Evolutionary conservation across 495 filamentous ascomycete genomes (phyloP), one percentile per base, ranked within the genome.

Genomic region (Jackrogersella minutella): DNA sequence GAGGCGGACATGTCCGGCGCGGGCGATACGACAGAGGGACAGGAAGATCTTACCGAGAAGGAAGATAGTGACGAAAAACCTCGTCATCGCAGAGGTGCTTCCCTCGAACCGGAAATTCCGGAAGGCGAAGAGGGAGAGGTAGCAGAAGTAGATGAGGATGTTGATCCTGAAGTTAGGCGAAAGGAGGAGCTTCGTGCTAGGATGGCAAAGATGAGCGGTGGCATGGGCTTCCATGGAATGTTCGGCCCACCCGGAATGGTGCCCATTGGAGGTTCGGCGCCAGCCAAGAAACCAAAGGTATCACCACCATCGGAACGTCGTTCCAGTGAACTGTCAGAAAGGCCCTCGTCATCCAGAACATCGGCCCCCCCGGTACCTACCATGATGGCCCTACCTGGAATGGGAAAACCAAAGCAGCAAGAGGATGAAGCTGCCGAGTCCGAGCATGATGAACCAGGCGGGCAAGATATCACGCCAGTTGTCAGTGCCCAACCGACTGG

Each of bases 181-280:
- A 89, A 89, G 75, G 87, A 96, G 79, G 95, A 96, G 69, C 80
- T 99, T 53, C 87, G 96, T 39, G 93, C 93, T 51, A 87, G 95
- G 63, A 98, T 99, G 92, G 94, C 93, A 21, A 97, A 96, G 78
- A 96, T 99, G 91, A 95, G 93, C 65, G 95, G 96, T 62, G 95
- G 95, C 13, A 97, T 97, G 93, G 93, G 93, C 13, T 93, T 97
- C 89, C 88, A 92, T 75, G 93, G 94, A 44, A 93, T 97, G 85
- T 95, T 97, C 76, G 92, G 92, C 9, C 84, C 89, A 24, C 90
- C 92, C 51, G 85, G 85, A 24, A 89, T 90, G 50, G 87, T 95
- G 76, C 70, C 85, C 8, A 76, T 80, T 73, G 77, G 67, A 74
- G 84, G 76, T 77, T 80, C 84, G 52, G 78, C 87, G n/a, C 78